Evolutionary conservation across 345 rosid species (phyloP).

Genomic region (Aurinia saxatilis): DNA sequence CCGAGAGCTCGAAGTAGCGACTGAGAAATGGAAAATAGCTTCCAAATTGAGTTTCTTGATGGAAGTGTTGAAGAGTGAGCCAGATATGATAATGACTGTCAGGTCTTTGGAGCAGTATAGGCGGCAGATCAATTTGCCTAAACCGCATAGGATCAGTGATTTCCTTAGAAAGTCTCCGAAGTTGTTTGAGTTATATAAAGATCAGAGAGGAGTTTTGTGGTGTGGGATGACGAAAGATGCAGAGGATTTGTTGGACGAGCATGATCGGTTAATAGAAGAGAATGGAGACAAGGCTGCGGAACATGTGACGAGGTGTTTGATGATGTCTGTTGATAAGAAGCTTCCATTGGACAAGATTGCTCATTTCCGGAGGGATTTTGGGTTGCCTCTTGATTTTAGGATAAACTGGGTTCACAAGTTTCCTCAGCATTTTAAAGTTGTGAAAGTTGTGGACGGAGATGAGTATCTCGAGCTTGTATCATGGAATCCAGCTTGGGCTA

Average conservation of each 20-base stretch:
- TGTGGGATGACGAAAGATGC: constrained; percentile 68
- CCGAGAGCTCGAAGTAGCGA: constrained; percentile 59
- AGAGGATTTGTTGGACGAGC: constrained; percentile 57
- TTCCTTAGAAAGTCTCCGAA: constrained; percentile 67
- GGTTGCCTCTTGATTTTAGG: constrained; percentile 73
- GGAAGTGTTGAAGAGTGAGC: constrained; percentile 62
- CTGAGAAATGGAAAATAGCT: constrained; percentile 66
- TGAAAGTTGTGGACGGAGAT: constrained; percentile 32
- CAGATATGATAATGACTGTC: constrained; percentile 59
- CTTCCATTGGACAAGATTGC: constrained; percentile 62
- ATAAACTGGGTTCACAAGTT: constrained; percentile 56
- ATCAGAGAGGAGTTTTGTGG: constrained; percentile 64
- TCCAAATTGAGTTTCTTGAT: constrained; percentile 54
- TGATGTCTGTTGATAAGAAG: constrained; percentile 64
- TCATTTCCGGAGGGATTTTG: constrained; percentile 76
- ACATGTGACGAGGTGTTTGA: constrained; percentile 65
- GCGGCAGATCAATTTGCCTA: constrained; percentile 52
- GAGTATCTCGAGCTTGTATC: constrained; percentile 66
- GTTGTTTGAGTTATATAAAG: constrained; percentile 71
- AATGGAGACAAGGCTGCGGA: constrained; percentile 63
- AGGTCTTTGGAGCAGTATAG: constrained; percentile 50
- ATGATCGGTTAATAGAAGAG: constrained; percentile 52
- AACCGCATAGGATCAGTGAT: constrained; percentile 58
- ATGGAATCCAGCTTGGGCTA: constrained; percentile 82
- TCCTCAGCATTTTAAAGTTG: constrained; percentile 61